Percentiles rank a stretch among this genome's conserved stretches.
Evolutionary conservation across 2,329 filamentous ascomycete species (phyloP).

Genomic region (Chrysoporthe cubensis): DNA sequence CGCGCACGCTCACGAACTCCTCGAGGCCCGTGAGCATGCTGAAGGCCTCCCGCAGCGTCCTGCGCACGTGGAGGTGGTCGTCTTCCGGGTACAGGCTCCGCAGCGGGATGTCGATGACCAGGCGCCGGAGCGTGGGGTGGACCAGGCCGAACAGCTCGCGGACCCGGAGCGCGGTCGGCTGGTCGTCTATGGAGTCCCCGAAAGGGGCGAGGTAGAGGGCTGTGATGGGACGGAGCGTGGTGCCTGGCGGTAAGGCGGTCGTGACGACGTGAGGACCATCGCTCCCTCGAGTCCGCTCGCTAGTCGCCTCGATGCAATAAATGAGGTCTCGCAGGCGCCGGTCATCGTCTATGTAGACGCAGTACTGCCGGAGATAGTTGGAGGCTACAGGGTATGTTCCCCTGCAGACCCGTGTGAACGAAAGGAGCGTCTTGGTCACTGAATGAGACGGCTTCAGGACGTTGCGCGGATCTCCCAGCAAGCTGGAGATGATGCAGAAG

Average conservation of each 20-base stretch:
- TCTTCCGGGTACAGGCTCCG: constrained; percentile 46
- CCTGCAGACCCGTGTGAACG: constrained; percentile 48
- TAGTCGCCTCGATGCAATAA: constrained; percentile 39
- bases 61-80: constrained; percentile 45
- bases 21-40: constrained; percentile 47
- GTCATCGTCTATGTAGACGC: constrained; percentile 48
- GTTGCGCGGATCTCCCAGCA: constrained; percentile 13
- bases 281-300: constrained; percentile 31
- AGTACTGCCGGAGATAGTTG: constrained; percentile 49
- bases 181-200: constrained; percentile 42
- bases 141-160: constrained; percentile 48
- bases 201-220: constrained; percentile 49
- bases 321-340: constrained; percentile 41
- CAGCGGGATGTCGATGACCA: constrained; percentile 54
- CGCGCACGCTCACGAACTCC: constrained; percentile 52
- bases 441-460: constrained; percentile 44
- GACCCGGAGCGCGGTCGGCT: constrained; percentile 44
- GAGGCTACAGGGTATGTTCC: constrained; percentile 46
- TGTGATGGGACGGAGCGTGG: constrained; percentile 42
- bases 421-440: constrained; percentile 48
- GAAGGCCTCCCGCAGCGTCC: constrained; percentile 50
- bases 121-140: constrained; percentile 44
- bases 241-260: constrained; percentile 27
- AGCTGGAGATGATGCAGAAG: constrained; percentile 19
- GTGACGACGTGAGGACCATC: background rate